Evolutionary conservation across 768 basidiomycete genomes (phyloP).

Genomic region (Amanita molliuscula): DNA sequence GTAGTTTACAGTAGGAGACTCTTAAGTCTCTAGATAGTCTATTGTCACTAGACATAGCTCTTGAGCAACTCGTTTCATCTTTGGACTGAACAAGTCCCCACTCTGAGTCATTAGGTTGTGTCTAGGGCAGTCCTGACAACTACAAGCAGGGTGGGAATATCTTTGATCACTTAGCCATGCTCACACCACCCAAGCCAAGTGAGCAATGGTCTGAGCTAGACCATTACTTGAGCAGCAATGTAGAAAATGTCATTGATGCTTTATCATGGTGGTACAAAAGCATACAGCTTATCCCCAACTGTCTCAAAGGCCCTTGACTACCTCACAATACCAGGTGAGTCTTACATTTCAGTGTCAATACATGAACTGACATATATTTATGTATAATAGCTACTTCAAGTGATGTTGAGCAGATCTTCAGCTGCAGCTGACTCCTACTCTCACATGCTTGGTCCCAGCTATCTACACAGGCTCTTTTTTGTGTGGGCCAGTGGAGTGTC

Average conservation of each 20-base stretch:
- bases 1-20: too few species aligned
- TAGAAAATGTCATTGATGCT: slow-evolving; percentile 14
- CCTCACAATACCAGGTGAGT: slow-evolving; percentile 20
- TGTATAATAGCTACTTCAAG: slow-evolving; percentile 24
- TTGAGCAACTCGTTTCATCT: too few species aligned
- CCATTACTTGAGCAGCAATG: slow-evolving; percentile 16
- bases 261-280: slow-evolving; percentile 16
- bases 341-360: not conserved
- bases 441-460: slow-evolving; percentile 16
- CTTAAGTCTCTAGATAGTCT: too few species aligned
- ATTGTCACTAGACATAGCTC: too few species aligned
- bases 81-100: too few species aligned
- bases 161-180: slow-evolving; percentile 17
- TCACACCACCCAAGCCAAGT: slow-evolving; percentile 9
- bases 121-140: not conserved
- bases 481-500: slow-evolving; percentile 24
- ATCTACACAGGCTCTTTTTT: slow-evolving; percentile 19
- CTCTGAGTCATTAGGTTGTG: too few species aligned
- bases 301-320: slow-evolving; percentile 23
- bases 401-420: slow-evolving; percentile 20
- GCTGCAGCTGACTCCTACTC: slow-evolving; percentile 16
- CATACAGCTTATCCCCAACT: slow-evolving; percentile 17
- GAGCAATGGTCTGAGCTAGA: slow-evolving; percentile 16
- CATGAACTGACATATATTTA: too few species aligned
- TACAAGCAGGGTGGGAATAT: slow-evolving; percentile 13